Base-by-base conservation (phyloP, 345 rosid species). In the Carallia brachiata region DNA sequence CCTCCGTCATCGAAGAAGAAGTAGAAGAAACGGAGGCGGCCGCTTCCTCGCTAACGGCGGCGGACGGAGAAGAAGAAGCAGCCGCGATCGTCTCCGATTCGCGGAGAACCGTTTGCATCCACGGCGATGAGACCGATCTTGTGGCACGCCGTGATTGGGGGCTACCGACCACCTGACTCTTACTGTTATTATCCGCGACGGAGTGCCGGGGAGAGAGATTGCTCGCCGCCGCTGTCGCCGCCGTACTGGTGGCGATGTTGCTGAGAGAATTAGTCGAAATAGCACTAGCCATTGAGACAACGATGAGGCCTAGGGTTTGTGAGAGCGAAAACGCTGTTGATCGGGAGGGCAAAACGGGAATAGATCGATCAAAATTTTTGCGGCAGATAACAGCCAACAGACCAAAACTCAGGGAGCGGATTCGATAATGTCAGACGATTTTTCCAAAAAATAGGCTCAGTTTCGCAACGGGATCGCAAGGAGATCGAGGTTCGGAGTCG, bases 81-180 rank as follows among this genome's bases (percentile, higher is more conserved):
- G 67, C 78, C 17, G 17, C 60, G 17, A 56, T 61, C 52, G 69
- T 44, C 28, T 82, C 84, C 39, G 83, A 71, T 62, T 80, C 88
- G 8, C 81, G 87, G 5, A 78, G 73, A 40, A 76, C 82, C 19
- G 86, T 70, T 68, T 81, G 76, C 3, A 63, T 76, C 93, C 93
- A 88, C 9, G 88, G 81, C 10, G 86, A 70, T 0, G 82, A 50
- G 32, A n/a, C 55, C 60, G 53, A 34, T 4, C 75, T 52, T 36
- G 6, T 30, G 17, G 48, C 52, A 52, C 74, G 65, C 16, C 70
- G 78, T 3, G 83, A 72, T 55, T 8, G 23, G 23, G 23, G 23
- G 23, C 23, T 23, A 23, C 23, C 37, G 34, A 62, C 44, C 6
- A 23, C 58, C 5, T 59, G 28, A 15, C 30, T 59, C 31, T 18